Conservation (phyloP, 805 yeast genomes). For the Ogataea haglerorum region DNA sequence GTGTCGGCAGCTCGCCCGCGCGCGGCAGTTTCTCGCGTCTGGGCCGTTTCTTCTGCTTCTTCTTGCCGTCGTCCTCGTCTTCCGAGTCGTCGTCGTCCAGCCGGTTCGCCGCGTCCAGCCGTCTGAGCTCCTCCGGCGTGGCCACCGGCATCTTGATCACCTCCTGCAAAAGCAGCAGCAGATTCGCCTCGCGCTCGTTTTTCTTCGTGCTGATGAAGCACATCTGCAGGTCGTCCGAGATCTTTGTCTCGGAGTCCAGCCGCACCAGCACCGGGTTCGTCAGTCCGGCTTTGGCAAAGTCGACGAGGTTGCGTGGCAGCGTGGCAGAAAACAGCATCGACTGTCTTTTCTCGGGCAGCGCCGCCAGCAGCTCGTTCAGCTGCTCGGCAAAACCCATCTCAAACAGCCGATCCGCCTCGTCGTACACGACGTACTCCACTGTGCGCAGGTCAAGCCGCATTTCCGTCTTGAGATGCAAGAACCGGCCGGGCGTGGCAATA, state of each 20-base stretch:
- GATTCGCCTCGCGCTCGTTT: constrained; percentile 85
- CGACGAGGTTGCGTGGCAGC: constrained; percentile 85
- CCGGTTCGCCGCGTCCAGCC: constrained; percentile 46
- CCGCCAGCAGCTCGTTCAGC: constrained; percentile 79
- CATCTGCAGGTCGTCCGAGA: constrained; percentile 89
- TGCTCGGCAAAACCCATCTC: constrained; percentile 97
- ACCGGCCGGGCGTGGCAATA: constrained; percentile 97
- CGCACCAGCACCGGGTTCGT: constrained; percentile 89
- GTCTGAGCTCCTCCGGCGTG: constrained; percentile 60
- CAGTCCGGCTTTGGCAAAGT: constrained; percentile 96
- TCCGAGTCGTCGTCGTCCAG: constrained; percentile 54
- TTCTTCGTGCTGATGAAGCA: constrained; percentile 76
- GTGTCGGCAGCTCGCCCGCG: constrained; percentile 82
- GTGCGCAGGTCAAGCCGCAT: constrained; percentile 83
- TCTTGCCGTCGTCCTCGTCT: constrained; percentile 35
- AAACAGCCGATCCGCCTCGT: constrained; percentile 94
- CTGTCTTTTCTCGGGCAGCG: constrained; percentile 81
- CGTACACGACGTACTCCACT: constrained; percentile 89
- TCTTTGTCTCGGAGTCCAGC: constrained; percentile 86
- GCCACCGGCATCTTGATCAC: constrained; percentile 83
- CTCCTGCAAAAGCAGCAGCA: constrained; percentile 73
- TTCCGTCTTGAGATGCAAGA: constrained; percentile 91
- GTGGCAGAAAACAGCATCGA: constrained; percentile 93
- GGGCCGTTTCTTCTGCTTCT: constrained; percentile 33
- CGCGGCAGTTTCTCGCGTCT: constrained; percentile 63